Base-by-base conservation (phyloP, 352 stramenopile genomes). In the Bremia lactucae region DNA sequence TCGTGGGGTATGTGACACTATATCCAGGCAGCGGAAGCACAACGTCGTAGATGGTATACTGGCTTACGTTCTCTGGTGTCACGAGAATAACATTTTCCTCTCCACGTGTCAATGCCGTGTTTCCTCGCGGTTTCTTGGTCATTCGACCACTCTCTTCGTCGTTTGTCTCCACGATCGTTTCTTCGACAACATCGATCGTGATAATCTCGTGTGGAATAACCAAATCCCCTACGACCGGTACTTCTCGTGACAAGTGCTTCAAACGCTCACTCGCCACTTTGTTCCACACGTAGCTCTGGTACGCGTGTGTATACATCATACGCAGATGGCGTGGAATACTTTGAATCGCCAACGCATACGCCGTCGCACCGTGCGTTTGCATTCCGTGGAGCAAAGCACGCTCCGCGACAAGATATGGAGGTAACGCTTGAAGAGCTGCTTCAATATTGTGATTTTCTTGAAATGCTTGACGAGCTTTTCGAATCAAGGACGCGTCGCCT, bases 261-360 rank as follows among this genome's bases (percentile, higher is more conserved):
- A 98, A 74, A 2, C 95, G 72, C 41, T 95, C 67, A 25, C 87
- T 97, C 22, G 74, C 90, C 5, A 95, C 76, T 33, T 66, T 65
- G 64, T 98, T 98, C 91, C 91, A 98, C 20, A 98, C 63, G 52
- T 95, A 95, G 50, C 87, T 97, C 67, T 98, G 95, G 52, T 97
- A 96, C 46, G 82, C 60, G 53, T 94, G 79, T 22, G 77, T 87
- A 52, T 90, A 94, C 72, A 94, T 93, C 80, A 90, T 93, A n/a
- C 80, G 80, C 4, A 93, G 52, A 36, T 90, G 79, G 0, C 76
- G 70, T n/a, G 80, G 76, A 21, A 93, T 87, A 37, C 71, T 67
- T 42, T 83, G 72, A 42, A 91, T 76, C 24, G 78, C 76, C 42
- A 71, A 70, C 13, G 56, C 45, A 44, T 82, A 75, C 13, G 72